A percentile compares a stretch with the other conserved stretches of the same genome.
phyloP scores from a whole-genome alignment of 1,284 basidiomycete genomes.

The Coniferiporia weirii region DNA sequence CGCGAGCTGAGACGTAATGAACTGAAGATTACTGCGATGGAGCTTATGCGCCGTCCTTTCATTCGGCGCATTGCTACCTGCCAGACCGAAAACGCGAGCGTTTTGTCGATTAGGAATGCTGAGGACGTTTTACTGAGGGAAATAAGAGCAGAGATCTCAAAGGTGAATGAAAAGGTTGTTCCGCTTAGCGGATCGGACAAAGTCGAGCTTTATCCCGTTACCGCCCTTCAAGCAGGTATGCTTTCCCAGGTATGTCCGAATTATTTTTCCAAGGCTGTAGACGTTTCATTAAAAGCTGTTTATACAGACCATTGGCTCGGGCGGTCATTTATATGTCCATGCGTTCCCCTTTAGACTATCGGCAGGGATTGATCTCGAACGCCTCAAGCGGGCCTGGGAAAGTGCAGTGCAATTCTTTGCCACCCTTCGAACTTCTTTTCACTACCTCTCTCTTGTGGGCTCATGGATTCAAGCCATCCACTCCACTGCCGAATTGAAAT shows the following conservation, averaged over 20 bases:
- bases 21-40: conserved; percentile 29
- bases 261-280: not conserved
- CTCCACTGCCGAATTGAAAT: conserved; percentile 30
- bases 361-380: conserved; percentile 26
- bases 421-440: conserved; percentile 45
- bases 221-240: conserved; percentile 45
- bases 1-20: conserved; percentile 31
- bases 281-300: not conserved
- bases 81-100: conserved; percentile 4
- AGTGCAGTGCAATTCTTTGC: conserved; percentile 29
- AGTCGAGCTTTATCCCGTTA: conserved; percentile 36
- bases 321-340: conserved; percentile 42
- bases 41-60: conserved; percentile 31
- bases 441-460: conserved; percentile 35
- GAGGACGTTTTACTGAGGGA: conserved; percentile 6
- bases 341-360: conserved; percentile 37
- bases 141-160: conserved; percentile 6
- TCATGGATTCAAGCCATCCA: conserved; percentile 42
- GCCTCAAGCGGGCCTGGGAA: conserved; percentile 35
- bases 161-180: conserved; percentile 22
- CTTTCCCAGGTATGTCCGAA: conserved; percentile 38
- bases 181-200: conserved; percentile 31
- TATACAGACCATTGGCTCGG: conserved; percentile 39
- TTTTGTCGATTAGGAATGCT: not conserved
- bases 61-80: conserved; percentile 21